phyloP scores from a whole-genome alignment of 2,329 filamentous ascomycete genomes.

The Fusarium succisae region DNA sequence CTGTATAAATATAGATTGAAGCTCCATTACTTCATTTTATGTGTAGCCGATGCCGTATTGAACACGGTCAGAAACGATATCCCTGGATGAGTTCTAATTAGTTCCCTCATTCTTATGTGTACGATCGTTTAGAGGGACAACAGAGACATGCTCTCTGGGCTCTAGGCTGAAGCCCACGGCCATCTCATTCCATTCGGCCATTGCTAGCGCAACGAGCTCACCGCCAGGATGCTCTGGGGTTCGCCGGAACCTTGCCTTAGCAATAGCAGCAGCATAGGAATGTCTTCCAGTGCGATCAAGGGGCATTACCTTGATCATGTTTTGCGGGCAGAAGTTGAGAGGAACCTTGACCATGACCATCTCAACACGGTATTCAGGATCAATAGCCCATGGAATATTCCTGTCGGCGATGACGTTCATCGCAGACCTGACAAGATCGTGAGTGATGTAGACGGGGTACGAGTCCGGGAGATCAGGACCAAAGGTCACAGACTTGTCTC shows the following conservation, averaged over 20 bases:
- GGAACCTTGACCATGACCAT: slow-evolving; percentile 1
- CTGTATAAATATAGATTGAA: background rate
- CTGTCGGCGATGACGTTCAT: background rate
- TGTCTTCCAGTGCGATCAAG: background rate
- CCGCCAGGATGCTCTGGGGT: slow-evolving; percentile 14
- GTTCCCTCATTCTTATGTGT: background rate
- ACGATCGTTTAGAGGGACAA: background rate
- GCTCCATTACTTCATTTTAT: background rate
- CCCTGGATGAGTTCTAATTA: background rate
- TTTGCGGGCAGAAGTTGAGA: background rate
- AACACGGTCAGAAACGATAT: background rate
- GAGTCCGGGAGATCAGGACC: slow-evolving; percentile 8
- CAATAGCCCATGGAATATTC: background rate
- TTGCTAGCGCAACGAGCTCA: slow-evolving; percentile 1
- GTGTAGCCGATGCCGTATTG: background rate
- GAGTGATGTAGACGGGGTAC: slow-evolving; percentile 5
- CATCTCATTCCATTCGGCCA: background rate
- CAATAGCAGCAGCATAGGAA: slow-evolving; percentile 2
- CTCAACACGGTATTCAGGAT: background rate
- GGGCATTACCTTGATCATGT: background rate
- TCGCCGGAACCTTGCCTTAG: slow-evolving; percentile 5
- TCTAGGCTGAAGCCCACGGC: background rate
- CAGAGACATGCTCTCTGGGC: background rate
- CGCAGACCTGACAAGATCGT: background rate
- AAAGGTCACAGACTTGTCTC: background rate